Evolutionary conservation across 768 basidiomycete species (phyloP).

Genomic region (Rhizopogon vulgaris): DNA sequence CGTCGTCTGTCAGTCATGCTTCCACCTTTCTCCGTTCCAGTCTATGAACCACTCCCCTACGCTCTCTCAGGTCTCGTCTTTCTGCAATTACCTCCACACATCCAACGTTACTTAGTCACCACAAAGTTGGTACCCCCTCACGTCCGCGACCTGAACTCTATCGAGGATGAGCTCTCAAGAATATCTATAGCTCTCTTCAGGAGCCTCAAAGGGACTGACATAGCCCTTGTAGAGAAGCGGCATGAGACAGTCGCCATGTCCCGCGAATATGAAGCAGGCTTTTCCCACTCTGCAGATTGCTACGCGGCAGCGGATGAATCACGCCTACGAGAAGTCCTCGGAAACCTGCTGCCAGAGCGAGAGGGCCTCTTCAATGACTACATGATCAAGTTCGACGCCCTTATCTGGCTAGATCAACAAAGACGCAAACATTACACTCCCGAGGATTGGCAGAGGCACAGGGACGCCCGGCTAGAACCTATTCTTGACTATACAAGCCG

Average conservation of each 20-base stretch:
- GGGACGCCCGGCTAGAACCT: not conserved
- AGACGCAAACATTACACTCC: not conserved
- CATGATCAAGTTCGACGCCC: conserved; percentile 11
- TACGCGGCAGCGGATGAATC: not conserved
- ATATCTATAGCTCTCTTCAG: not conserved
- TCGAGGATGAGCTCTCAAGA: not conserved
- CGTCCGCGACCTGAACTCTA: not conserved
- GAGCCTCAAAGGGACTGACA: not conserved
- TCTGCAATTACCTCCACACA: not conserved
- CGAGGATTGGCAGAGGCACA: conserved; percentile 3
- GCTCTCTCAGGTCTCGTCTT: conserved; percentile 2
- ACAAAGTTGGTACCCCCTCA: not conserved
- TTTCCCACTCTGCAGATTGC: not conserved
- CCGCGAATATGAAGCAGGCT: not conserved
- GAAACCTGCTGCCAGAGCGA: conserved; percentile 9
- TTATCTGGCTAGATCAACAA: conserved; percentile 13
- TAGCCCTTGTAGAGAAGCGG: not conserved
- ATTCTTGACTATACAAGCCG: not conserved
- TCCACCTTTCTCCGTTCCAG: not conserved
- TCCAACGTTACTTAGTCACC: conserved; percentile 2
- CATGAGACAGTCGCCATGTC: not conserved
- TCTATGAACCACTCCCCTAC: conserved; percentile 5
- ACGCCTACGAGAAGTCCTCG: not conserved
- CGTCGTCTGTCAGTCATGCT: conserved; percentile 3
- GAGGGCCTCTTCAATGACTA: conserved; percentile 7